A percentile compares a stretch with the other conserved stretches of the same genome.
Evolutionary conservation across 2,329 filamentous ascomycete genomes (phyloP).

Genomic region (Bipolaris zeicola): DNA sequence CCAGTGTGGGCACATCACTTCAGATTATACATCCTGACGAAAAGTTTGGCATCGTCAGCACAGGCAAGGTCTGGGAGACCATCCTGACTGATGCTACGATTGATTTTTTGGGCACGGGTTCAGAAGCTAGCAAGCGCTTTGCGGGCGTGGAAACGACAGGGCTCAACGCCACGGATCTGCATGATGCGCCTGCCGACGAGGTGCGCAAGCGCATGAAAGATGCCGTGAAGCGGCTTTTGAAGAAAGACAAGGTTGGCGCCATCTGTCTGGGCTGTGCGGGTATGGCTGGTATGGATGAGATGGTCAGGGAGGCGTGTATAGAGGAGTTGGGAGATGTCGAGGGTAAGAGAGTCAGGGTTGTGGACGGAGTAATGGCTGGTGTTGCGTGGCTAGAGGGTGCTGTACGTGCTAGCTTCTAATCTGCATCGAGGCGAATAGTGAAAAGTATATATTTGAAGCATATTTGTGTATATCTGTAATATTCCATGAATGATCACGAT

Average conservation of each 20-base stretch:
- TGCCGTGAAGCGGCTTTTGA: slow-evolving; percentile 71
- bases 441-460: neutral
- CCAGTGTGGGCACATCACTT: slow-evolving; percentile 70
- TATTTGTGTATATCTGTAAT: neutral
- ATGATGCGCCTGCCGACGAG: slow-evolving; percentile 67
- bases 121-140: slow-evolving; percentile 60
- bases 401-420: slow-evolving; percentile 44
- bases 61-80: slow-evolving; percentile 80
- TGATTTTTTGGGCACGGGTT: slow-evolving; percentile 63
- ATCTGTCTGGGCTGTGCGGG: slow-evolving; percentile 89
- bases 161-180: slow-evolving; percentile 78
- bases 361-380: slow-evolving; percentile 80
- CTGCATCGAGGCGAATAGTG: neutral
- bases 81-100: slow-evolving; percentile 71
- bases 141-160: slow-evolving; percentile 84
- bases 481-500: neutral
- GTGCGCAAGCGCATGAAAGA: slow-evolving; percentile 69
- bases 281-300: slow-evolving; percentile 83
- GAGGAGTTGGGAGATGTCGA: slow-evolving; percentile 66
- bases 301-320: slow-evolving; percentile 71
- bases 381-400: slow-evolving; percentile 65
- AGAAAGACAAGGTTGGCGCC: slow-evolving; percentile 62
- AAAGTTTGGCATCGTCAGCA: slow-evolving; percentile 86
- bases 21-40: slow-evolving; percentile 58
- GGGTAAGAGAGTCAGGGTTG: slow-evolving; percentile 67